Conservation (phyloP, 192 early-diverging fungal species). For the Funneliformis geosporum region DNA sequence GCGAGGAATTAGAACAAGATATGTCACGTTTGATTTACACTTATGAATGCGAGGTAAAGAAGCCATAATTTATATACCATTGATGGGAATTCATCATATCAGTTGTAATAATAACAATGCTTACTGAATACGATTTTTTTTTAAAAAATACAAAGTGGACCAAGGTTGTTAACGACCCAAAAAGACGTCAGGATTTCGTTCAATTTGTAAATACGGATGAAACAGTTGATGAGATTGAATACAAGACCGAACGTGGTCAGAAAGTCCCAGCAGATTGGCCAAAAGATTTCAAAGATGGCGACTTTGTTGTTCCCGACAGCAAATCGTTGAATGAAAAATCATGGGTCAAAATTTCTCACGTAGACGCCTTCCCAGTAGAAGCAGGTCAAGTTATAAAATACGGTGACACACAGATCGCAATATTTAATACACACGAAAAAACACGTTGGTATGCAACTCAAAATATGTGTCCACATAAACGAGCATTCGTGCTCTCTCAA, state of each 20-base stretch:
- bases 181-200: constrained; percentile 52
- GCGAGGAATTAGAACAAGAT: constrained; percentile 61
- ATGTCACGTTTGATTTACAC: constrained; percentile 59
- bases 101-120: too few species aligned
- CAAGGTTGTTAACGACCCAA: constrained; percentile 59
- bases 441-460: constrained; percentile 70
- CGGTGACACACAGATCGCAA: constrained; percentile 67
- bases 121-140: too few species aligned
- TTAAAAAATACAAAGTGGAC: constrained; percentile 48
- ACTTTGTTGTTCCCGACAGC: background rate
- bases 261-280: constrained; percentile 64
- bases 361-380: constrained; percentile 49
- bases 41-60: constrained; percentile 49
- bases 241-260: constrained; percentile 65
- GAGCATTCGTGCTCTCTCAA: constrained; percentile 64
- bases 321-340: background rate
- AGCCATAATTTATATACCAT: background rate
- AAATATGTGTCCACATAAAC: constrained; percentile 80
- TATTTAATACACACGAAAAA: constrained; percentile 50
- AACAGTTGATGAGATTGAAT: constrained; percentile 52
- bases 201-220: constrained; percentile 69
- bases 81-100: background rate
- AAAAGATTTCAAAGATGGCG: constrained; percentile 31
- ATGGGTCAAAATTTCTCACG: constrained; percentile 48
- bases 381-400: constrained; percentile 55